phyloP scores from a whole-genome alignment of 257 asterid species.

The Buddleja alternifolia region DNA sequence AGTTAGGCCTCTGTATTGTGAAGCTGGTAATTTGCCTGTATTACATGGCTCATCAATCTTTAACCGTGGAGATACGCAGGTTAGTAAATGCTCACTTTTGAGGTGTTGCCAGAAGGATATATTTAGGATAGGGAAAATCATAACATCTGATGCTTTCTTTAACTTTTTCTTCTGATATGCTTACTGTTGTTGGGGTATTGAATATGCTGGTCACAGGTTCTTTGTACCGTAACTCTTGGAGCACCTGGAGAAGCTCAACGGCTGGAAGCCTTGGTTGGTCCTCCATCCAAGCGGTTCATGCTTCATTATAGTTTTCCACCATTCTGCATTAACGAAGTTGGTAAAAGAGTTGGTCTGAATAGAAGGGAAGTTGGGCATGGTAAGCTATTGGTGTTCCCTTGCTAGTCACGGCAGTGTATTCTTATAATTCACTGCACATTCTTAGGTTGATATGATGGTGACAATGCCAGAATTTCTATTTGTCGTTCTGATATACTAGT shows the following conservation, averaged over 20 bases:
- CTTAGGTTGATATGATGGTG: constrained; percentile 6
- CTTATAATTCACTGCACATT: constrained; percentile 1
- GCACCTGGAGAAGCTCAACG: constrained; percentile 97
- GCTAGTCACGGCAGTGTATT: neutral
- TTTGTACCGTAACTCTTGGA: constrained; percentile 96
- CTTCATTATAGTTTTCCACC: constrained; percentile 98
- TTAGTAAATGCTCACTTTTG: constrained; percentile 30
- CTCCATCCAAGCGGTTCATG: constrained; percentile 93
- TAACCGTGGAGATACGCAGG: constrained; percentile 98
- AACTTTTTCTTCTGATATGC: constrained; percentile 10
- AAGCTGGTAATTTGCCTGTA: constrained; percentile 81
- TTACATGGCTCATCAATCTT: constrained; percentile 91
- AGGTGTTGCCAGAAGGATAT: neutral
- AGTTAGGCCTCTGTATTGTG: constrained; percentile 88
- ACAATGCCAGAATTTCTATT: neutral
- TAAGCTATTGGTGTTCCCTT: constrained; percentile 38
- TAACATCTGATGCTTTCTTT: constrained; percentile 1
- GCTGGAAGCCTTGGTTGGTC: constrained; percentile 86
- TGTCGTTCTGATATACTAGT: neutral
- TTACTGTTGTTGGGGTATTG: constrained; percentile 27
- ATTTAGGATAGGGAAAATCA: constrained; percentile 14
- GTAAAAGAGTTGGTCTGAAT: constrained; percentile 85
- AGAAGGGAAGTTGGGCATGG: constrained; percentile 99
- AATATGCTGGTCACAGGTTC: constrained; percentile 65
- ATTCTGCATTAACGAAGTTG: constrained; percentile 91